Conservation (phyloP, 495 filamentous ascomycete genomes). For the Lentithecium fluviatile region DNA sequence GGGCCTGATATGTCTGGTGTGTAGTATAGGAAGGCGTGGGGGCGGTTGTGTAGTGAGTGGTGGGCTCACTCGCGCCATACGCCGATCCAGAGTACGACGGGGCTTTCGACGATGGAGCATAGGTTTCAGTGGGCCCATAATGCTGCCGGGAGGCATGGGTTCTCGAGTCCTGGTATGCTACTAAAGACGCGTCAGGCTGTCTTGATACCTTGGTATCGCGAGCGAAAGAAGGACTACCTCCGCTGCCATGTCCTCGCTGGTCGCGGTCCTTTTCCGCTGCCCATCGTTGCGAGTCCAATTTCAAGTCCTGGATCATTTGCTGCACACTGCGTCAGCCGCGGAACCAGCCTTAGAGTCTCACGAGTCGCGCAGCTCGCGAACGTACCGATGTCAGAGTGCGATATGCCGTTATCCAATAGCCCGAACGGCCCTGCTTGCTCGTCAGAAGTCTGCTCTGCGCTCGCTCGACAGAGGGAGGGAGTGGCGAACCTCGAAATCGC, state of each 20-base stretch:
- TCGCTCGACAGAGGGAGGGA: constrained; percentile 17
- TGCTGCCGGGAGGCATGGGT: constrained; percentile 54
- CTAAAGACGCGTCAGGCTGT: constrained; percentile 49
- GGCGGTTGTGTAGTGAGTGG: constrained; percentile 18
- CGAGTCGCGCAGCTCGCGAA: constrained; percentile 19
- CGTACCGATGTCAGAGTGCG: constrained; percentile 83
- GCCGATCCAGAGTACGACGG: constrained; percentile 1
- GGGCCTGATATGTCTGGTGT: not conserved
- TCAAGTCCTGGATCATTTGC: constrained; percentile 88
- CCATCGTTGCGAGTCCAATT: constrained; percentile 78
- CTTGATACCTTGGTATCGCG: constrained; percentile 47
- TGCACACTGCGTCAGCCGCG: constrained; percentile 39
- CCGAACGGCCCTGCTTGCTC: constrained; percentile 59
- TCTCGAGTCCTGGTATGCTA: constrained; percentile 51
- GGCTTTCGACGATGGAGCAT: not conserved
- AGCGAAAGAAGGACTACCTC: constrained; percentile 52
- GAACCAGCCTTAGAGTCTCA: not conserved
- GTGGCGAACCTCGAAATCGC: constrained; percentile 26
- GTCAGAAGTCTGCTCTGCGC: constrained; percentile 38
- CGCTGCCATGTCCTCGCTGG: constrained; percentile 39
- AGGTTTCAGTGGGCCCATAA: constrained; percentile 40
- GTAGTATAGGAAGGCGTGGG: not conserved
- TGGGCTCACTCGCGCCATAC: not conserved
- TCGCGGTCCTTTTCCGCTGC: constrained; percentile 55
- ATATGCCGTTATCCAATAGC: constrained; percentile 85